Evolutionary conservation across 1,139 yeast species (phyloP).

Genomic region (Candida labiduridarum): DNA sequence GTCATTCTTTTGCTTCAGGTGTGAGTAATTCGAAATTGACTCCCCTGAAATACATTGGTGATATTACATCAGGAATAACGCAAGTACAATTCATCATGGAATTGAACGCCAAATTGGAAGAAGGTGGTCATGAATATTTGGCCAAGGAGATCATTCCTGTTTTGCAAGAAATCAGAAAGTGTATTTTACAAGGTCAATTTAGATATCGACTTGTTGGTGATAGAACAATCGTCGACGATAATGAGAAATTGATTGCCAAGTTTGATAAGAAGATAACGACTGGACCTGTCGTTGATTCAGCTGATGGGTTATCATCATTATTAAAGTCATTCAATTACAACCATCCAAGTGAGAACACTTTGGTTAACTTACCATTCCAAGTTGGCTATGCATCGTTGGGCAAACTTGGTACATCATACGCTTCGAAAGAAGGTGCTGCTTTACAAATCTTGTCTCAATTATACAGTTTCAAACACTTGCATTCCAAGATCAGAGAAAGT

Average conservation of each 20-base stretch:
- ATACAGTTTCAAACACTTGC: constrained; percentile 80
- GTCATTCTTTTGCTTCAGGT: constrained; percentile 81
- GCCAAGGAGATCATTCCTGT: constrained; percentile 62
- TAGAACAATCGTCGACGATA: constrained; percentile 37
- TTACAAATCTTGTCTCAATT: constrained; percentile 81
- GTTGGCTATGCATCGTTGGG: constrained; percentile 83
- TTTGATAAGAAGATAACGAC: constrained; percentile 29
- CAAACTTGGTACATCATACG: constrained; percentile 66
- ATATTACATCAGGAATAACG: constrained; percentile 68
- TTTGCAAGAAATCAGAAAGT: constrained; percentile 54
- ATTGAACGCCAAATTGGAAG: constrained; percentile 54
- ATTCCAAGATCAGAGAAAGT: constrained; percentile 87
- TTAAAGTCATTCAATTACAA: constrained; percentile 13
- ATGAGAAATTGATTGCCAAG: constrained; percentile 41
- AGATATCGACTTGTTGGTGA: constrained; percentile 66
- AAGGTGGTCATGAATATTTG: constrained; percentile 52
- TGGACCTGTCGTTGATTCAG: neutral
- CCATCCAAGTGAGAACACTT: constrained; percentile 29
- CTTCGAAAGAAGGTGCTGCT: constrained; percentile 77
- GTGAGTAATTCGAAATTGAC: constrained; percentile 69
- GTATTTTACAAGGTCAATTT: constrained; percentile 43
- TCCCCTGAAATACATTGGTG: constrained; percentile 60
- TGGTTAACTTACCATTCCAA: constrained; percentile 81
- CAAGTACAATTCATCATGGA: constrained; percentile 74
- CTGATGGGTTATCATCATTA: constrained; percentile 14